Base-by-base conservation (phyloP, 2,329 filamentous ascomycete species). In the Thelonectria rubi region DNA sequence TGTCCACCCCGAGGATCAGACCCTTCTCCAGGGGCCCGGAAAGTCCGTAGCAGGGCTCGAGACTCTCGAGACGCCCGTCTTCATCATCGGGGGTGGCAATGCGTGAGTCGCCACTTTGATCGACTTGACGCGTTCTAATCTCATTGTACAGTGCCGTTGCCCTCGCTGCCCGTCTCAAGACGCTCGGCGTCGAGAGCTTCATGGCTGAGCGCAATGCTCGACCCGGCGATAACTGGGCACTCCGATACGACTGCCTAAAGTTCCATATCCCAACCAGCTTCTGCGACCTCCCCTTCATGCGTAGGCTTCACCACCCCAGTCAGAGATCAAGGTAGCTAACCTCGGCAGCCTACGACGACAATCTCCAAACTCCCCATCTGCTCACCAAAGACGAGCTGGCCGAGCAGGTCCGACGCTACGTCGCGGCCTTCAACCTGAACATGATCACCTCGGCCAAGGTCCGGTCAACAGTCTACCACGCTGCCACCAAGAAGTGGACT, bases 81-180 rank as follows among this genome's bases (percentile, higher is more conserved):
- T 66, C 2, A 68, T 68, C 3, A 20, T 68, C 1, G 65, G 66
- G 0, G 66, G 61, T 5, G 65, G 66, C 10, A 68, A 68, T 21
- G 45, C 55, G 65, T 66, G 40, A 48, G 47, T 52, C 20, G 5
- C n/a, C 21, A 15, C 39, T 15, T 10, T 10, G 17, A 15, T 5
- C 20, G 6, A 40, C 5, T 2, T 9, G 32, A 0, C 48, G 37
- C 14, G 46, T 15, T 58, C 34, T 17, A 0, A 2, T 5, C 18
- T 5, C 18, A n/a, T 12, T 0, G 0, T 12, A 0, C 3, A 68
- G 65, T 0, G 56, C 63, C 0, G 48, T 50, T 1, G 48, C 65
- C 7, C 50, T 68, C 5, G 50, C 65, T 0, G 63, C 37, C 4
- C 63, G 65, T 2, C 65, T 68, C 20, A 68, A 68, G 20, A 2